phyloP scores from a whole-genome alignment of 2,329 filamentous ascomycete species.

The Colletotrichum sp. region DNA sequence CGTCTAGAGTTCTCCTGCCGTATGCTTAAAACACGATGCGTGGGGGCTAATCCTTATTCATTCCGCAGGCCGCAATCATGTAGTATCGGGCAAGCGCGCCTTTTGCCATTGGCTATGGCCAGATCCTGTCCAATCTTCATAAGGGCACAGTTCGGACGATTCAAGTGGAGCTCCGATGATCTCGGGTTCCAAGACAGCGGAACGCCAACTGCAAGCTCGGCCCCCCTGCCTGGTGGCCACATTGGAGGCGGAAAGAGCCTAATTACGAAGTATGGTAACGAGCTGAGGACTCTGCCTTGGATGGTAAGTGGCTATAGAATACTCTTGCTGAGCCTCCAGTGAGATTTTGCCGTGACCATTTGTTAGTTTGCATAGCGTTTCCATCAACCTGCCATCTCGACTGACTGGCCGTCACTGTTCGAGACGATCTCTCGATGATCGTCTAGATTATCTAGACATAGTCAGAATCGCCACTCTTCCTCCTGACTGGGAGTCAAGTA shows the following conservation, averaged over 20 bases:
- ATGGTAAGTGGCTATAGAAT: rapidly evolving
- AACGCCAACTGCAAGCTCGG: neutral
- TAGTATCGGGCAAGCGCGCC: neutral
- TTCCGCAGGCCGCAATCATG: neutral
- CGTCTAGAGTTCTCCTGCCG: neutral
- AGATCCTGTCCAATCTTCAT: neutral
- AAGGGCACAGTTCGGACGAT: neutral
- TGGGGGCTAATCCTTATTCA: neutral
- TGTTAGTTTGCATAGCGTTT: too few relatives aligned
- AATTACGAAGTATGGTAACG: neutral
- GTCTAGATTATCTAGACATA: too few relatives aligned
- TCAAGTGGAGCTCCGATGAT: neutral
- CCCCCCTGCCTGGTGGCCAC: neutral
- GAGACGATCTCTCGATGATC: neutral
- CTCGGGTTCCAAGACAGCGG: neutral
- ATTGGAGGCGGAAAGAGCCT: neutral
- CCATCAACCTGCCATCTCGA: too few relatives aligned
- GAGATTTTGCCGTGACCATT: too few relatives aligned
- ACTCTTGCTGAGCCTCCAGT: neutral
- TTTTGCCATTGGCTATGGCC: neutral
- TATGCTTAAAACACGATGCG: neutral
- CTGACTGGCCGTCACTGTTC: neutral
- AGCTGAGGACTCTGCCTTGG: neutral
- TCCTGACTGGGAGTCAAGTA: too few relatives aligned
- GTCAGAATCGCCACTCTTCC: too few relatives aligned